Evolutionary conservation across 768 basidiomycete genomes (phyloP).

Genomic region (Mycena filopes): DNA sequence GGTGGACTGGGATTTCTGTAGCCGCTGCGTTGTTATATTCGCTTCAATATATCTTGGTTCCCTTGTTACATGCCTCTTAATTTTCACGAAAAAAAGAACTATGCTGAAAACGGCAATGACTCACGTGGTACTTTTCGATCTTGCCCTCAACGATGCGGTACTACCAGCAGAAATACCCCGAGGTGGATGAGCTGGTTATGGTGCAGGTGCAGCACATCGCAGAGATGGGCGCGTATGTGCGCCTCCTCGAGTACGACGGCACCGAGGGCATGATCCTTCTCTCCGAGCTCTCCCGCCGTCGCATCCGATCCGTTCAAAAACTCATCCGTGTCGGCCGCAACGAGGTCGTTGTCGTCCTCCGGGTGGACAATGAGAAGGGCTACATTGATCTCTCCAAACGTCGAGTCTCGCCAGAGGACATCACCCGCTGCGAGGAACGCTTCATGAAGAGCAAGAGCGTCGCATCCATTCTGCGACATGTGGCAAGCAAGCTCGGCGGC

Average conservation of each 20-base stretch:
- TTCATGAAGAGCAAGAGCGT: slow-evolving; percentile 99
- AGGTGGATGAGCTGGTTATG: slow-evolving; percentile 99
- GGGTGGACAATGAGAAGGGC: slow-evolving; percentile 99
- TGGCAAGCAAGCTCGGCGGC: slow-evolving; percentile 76
- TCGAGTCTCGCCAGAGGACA: slow-evolving; percentile 97
- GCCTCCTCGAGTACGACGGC: slow-evolving; percentile 98
- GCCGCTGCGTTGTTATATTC: no score
- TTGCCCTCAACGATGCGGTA: slow-evolving; percentile 74
- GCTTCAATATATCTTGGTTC: no score
- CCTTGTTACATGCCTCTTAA: no score
- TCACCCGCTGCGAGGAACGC: slow-evolving; percentile 97
- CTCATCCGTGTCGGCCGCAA: slow-evolving; percentile 97
- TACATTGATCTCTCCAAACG: slow-evolving; percentile 99
- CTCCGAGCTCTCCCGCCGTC: slow-evolving; percentile 96
- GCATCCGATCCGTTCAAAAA: slow-evolving; percentile 97
- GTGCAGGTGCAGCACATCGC: slow-evolving; percentile 99
- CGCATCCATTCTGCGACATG: slow-evolving; percentile 91
- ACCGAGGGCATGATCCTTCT: slow-evolving; percentile 99
- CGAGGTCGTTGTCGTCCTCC: slow-evolving; percentile 96
- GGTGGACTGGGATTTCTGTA: neutral
- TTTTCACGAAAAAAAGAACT: no score
- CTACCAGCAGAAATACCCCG: slow-evolving; percentile 93
- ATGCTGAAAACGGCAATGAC: no score
- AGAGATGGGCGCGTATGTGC: slow-evolving; percentile 99
- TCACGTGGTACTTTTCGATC: slow-evolving; percentile 1